phyloP scores from a whole-genome alignment of 768 basidiomycete species.

The Thelephora ganbajun region DNA sequence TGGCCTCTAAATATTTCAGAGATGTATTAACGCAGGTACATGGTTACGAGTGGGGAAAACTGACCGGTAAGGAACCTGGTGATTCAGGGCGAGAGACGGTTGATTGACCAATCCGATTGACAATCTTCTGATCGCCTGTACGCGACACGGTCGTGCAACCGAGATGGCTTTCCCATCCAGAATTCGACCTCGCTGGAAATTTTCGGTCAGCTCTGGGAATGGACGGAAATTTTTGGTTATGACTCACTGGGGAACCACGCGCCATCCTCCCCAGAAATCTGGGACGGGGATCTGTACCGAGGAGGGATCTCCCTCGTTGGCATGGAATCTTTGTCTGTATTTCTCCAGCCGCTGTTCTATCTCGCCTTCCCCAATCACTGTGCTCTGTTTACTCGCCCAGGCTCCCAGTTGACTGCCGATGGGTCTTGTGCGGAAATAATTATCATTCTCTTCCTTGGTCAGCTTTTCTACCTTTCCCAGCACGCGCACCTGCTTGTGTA shows the following conservation, averaged over 20 bases:
- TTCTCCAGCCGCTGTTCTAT: slow-evolving; percentile 46
- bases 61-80: too few species aligned
- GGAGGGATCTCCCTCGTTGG: slow-evolving; percentile 23
- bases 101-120: slow-evolving; percentile 58
- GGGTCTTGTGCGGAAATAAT: slow-evolving; percentile 76
- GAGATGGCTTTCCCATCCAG: slow-evolving; percentile 93
- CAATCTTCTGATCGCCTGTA: slow-evolving; percentile 41
- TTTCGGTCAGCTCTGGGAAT: neutral
- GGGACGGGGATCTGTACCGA: slow-evolving; percentile 46
- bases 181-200: slow-evolving; percentile 80
- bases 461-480: slow-evolving; percentile 79
- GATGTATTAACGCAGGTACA: too few species aligned
- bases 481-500: slow-evolving; percentile 69
- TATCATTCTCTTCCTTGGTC: slow-evolving; percentile 52
- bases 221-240: slow-evolving; percentile 1
- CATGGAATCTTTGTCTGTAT: slow-evolving; percentile 43
- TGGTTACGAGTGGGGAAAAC: too few species aligned
- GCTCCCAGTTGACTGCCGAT: slow-evolving; percentile 79
- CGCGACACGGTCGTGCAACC: slow-evolving; percentile 81
- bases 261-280: slow-evolving; percentile 94
- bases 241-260: slow-evolving; percentile 78
- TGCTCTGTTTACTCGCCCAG: slow-evolving; percentile 87
- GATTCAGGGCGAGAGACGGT: slow-evolving; percentile 60
- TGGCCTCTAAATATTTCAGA: too few species aligned
- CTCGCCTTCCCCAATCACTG: slow-evolving; percentile 59